Evolutionary conservation across 257 asterid species (phyloP).

Genomic region (Plectranthus barbatus): DNA sequence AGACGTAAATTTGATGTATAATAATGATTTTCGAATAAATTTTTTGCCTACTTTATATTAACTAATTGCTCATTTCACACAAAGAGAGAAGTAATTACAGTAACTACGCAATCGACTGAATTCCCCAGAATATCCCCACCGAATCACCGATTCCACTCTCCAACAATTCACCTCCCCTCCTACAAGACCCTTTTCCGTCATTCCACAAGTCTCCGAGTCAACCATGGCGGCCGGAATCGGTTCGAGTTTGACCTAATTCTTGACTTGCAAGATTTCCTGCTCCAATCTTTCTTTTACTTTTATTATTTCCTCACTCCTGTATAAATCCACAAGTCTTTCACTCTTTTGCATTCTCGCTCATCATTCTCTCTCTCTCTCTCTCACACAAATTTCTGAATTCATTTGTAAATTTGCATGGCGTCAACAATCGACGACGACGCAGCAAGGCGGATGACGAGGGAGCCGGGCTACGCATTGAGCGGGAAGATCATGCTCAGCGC

Average conservation of each 20-base stretch:
- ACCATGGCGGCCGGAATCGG: conserved; percentile 31
- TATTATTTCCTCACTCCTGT: background rate
- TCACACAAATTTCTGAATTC: too few species aligned
- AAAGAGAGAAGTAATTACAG: too few species aligned
- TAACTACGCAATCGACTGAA: too few species aligned
- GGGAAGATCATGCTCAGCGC: conserved; percentile 70
- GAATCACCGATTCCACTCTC: conserved; percentile 11
- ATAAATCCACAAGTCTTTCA: background rate
- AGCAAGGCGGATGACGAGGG: background rate
- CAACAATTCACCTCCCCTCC: background rate
- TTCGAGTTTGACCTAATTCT: conserved; percentile 14
- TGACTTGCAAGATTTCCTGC: conserved; percentile 40
- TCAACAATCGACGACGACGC: background rate
- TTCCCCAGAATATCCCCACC: too few species aligned
- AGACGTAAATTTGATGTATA: too few species aligned
- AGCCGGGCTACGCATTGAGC: conserved; percentile 38
- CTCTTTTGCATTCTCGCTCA: background rate
- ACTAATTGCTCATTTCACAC: too few species aligned
- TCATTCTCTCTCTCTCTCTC: background rate
- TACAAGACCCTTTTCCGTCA: conserved; percentile 26
- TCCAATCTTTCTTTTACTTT: background rate
- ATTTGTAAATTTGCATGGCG: conserved; percentile 5
- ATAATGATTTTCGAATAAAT: too few species aligned
- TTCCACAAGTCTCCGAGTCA: conserved; percentile 42
- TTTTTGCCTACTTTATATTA: too few species aligned